Conservation (phyloP, 805 yeast species). For the Sugiyamaella marilandica region DNA sequence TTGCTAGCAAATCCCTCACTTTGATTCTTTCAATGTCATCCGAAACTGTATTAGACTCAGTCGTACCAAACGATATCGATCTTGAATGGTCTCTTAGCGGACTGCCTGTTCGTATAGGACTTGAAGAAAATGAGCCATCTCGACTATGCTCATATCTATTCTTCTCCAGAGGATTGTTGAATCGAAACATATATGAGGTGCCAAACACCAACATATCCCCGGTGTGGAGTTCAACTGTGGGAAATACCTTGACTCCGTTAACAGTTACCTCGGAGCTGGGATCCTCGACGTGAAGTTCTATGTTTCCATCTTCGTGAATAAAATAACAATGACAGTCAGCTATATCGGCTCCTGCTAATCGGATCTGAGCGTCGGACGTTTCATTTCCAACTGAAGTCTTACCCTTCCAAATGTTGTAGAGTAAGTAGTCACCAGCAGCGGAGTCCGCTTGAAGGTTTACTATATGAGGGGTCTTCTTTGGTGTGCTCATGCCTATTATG, state of each 20-base stretch:
- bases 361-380: conserved; percentile 21
- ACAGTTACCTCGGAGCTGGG: conserved; percentile 16
- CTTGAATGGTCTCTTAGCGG: neutral
- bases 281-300: conserved; percentile 17
- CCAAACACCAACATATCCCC: conserved; percentile 27
- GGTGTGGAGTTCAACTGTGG: conserved; percentile 17
- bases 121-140: neutral
- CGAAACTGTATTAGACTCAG: neutral
- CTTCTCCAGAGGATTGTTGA: conserved; percentile 19
- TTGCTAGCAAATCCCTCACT: neutral
- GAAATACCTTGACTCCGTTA: conserved; percentile 19
- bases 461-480: conserved; percentile 26
- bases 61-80: neutral
- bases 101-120: neutral
- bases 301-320: conserved; percentile 18
- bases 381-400: conserved; percentile 23
- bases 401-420: conserved; percentile 27
- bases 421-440: conserved; percentile 25
- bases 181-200: conserved; percentile 25
- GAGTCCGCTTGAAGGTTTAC: conserved; percentile 29
- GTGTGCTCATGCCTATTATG: conserved; percentile 25
- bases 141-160: neutral
- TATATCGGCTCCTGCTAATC: conserved; percentile 23
- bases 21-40: neutral
- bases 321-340: conserved; percentile 21